phyloP scores from a whole-genome alignment of 495 filamentous ascomycete genomes.

The Beverwykella pulmonaria region DNA sequence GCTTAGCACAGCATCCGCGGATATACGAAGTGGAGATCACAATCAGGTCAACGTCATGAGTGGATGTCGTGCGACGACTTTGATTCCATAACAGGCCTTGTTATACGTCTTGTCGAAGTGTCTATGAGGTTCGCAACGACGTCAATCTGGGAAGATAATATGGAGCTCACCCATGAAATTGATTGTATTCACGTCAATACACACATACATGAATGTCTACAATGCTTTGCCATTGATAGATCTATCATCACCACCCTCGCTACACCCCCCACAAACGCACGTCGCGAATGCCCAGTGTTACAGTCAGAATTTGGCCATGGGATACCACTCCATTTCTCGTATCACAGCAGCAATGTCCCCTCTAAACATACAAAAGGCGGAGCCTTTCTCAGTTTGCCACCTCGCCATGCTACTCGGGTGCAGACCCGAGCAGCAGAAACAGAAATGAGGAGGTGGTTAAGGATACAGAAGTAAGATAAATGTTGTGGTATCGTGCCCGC shows the following conservation, averaged over 20 bases:
- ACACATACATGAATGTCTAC: too few species aligned
- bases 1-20: constrained; percentile 4
- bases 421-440: not conserved
- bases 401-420: not conserved
- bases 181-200: too few species aligned
- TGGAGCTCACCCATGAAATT: too few species aligned
- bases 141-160: too few species aligned
- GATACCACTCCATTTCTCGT: not conserved
- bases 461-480: constrained; percentile 17
- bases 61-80: too few species aligned
- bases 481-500: constrained; percentile 30
- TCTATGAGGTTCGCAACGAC: too few species aligned
- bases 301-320: not conserved
- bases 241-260: not conserved
- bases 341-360: not conserved
- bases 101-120: too few species aligned
- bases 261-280: constrained; percentile 1
- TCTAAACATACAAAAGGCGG: constrained; percentile 22
- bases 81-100: too few species aligned
- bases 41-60: not conserved
- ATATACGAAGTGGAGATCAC: not conserved
- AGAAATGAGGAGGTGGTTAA: not conserved
- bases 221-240: not conserved
- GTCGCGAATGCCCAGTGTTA: not conserved
- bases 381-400: not conserved